These are phyloP conservation scores for Phialocephala sp. DNA, from an alignment of 2,329 filamentous ascomycete genomes.

Conservation along the genomic window DNA sequence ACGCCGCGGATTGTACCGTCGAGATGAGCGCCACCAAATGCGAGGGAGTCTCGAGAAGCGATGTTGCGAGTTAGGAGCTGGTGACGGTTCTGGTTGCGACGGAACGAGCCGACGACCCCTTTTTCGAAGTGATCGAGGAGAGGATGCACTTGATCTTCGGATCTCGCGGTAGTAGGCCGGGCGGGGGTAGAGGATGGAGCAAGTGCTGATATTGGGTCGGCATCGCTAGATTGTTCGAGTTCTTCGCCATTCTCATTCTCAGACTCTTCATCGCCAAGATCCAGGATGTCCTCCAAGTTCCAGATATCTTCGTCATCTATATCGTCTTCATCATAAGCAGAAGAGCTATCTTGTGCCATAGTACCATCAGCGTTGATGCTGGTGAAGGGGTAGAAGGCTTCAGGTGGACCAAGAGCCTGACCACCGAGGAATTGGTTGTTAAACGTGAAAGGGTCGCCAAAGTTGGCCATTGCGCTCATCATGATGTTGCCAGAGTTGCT, in stretches of 20 bases:
- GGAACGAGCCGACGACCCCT: slow-evolving; percentile 79
- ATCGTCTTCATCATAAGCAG: slow-evolving; percentile 61
- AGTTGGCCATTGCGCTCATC: slow-evolving; percentile 64
- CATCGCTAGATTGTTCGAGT: slow-evolving; percentile 16
- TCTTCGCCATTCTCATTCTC: slow-evolving; percentile 65
- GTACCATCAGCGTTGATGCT: slow-evolving; percentile 61
- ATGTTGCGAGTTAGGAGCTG: slow-evolving; percentile 58
- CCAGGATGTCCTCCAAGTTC: slow-evolving; percentile 75
- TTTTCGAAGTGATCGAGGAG: slow-evolving; percentile 70
- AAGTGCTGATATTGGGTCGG: slow-evolving; percentile 14
- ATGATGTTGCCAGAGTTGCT: slow-evolving; percentile 76
- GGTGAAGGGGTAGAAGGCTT: slow-evolving; percentile 76
- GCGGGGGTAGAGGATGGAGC: slow-evolving; percentile 57
- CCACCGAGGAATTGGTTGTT: slow-evolving; percentile 44
- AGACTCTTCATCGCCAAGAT: slow-evolving; percentile 62
- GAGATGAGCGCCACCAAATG: slow-evolving; percentile 65
- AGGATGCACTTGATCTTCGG: slow-evolving; percentile 55
- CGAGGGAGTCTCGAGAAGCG: slow-evolving; percentile 65
- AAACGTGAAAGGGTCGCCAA: slow-evolving; percentile 21
- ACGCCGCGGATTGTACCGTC: slow-evolving; percentile 66
- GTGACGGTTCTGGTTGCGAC: slow-evolving; percentile 63
- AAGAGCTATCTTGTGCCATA: slow-evolving; percentile 56
- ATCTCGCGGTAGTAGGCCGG: slow-evolving; percentile 54
- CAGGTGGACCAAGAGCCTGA: slow-evolving; percentile 71
- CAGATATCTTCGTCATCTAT: slow-evolving; percentile 57